Percentiles rank a stretch among this genome's conserved stretches.
Evolutionary conservation across 768 basidiomycete genomes (phyloP).

Genomic region (Agaricus blazei): DNA sequence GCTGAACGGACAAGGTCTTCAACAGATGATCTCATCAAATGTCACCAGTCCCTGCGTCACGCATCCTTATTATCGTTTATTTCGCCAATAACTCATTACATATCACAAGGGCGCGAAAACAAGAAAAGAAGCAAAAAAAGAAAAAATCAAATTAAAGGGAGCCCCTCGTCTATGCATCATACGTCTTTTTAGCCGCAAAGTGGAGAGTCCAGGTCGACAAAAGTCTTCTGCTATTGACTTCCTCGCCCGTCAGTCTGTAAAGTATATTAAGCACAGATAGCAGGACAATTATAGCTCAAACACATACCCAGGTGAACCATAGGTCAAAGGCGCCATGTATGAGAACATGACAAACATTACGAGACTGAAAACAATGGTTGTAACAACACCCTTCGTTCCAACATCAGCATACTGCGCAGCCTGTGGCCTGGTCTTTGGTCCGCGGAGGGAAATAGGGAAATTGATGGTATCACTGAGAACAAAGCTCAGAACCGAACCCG

Average conservation of each 20-base stretch:
- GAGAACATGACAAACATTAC: slow-evolving; percentile 60
- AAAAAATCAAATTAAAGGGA: not conserved
- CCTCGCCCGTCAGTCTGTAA: slow-evolving; percentile 72
- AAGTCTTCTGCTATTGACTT: slow-evolving; percentile 80
- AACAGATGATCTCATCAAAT: not conserved
- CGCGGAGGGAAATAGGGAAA: slow-evolving; percentile 80
- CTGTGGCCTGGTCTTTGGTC: slow-evolving; percentile 56
- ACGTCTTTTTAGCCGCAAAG: slow-evolving; percentile 70
- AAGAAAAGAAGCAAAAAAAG: slow-evolving; percentile 15
- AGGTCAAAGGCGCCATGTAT: slow-evolving; percentile 87
- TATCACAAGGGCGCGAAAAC: not conserved
- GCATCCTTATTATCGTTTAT: not conserved
- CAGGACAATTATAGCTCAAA: not conserved
- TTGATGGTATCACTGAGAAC: slow-evolving; percentile 87
- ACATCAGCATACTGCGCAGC: slow-evolving; percentile 64
- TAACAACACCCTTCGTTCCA: slow-evolving; percentile 70
- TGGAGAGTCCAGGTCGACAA: slow-evolving; percentile 92
- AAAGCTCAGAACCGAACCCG: slow-evolving; percentile 89
- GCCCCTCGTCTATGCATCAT: slow-evolving; percentile 26
- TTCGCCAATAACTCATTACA: slow-evolving; percentile 15
- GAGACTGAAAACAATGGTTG: slow-evolving; percentile 51
- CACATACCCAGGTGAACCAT: slow-evolving; percentile 91
- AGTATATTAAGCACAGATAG: slow-evolving; percentile 12
- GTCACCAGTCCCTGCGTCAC: slow-evolving; percentile 3
- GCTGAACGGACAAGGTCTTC: not conserved